Conservation (phyloP, 805 yeast genomes). For the Blastobotrys attinorum region DNA sequence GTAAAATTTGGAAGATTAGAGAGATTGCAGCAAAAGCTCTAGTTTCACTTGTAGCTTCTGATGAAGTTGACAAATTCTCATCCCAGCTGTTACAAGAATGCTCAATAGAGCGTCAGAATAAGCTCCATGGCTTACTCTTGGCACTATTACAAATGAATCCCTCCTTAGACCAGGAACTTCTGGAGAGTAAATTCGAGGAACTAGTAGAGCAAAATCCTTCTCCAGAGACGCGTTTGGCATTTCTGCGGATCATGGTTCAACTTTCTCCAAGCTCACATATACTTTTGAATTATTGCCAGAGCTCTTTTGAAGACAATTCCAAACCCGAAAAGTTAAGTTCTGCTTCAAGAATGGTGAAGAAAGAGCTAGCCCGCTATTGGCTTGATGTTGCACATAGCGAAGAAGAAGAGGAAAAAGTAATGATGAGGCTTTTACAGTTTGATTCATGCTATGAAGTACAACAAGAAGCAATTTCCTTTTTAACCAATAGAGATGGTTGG, state of each 20-base stretch:
- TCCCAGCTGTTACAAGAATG: conserved; percentile 21
- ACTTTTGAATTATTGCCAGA: background rate
- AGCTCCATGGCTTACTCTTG: conserved; percentile 52
- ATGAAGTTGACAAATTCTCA: conserved; percentile 28
- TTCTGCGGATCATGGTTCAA: conserved; percentile 9
- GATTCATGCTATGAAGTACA: conserved; percentile 20
- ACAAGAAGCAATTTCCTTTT: conserved; percentile 3
- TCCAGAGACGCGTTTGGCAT: conserved; percentile 18
- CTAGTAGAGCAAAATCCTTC: conserved; percentile 14
- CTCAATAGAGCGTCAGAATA: conserved; percentile 32
- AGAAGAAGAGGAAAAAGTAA: background rate
- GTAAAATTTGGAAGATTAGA: conserved; percentile 71
- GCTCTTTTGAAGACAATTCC: background rate
- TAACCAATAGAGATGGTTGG: background rate
- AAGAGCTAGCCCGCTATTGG: conserved; percentile 10
- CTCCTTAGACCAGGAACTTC: conserved; percentile 33
- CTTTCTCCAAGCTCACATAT: conserved; percentile 2
- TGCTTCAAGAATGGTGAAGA: conserved; percentile 11
- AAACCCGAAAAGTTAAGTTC: conserved; percentile 6
- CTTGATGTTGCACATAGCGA: background rate
- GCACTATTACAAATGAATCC: no score
- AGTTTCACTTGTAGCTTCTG: conserved; percentile 38
- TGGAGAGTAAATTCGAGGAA: conserved; percentile 8
- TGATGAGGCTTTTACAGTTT: no score
- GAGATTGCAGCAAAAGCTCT: conserved; percentile 77